A percentile compares a stretch with the other conserved stretches of the same genome.
Evolutionary conservation across 148 eudicot species (phyloP).

Genomic region (Nepenthes mirabilis): DNA sequence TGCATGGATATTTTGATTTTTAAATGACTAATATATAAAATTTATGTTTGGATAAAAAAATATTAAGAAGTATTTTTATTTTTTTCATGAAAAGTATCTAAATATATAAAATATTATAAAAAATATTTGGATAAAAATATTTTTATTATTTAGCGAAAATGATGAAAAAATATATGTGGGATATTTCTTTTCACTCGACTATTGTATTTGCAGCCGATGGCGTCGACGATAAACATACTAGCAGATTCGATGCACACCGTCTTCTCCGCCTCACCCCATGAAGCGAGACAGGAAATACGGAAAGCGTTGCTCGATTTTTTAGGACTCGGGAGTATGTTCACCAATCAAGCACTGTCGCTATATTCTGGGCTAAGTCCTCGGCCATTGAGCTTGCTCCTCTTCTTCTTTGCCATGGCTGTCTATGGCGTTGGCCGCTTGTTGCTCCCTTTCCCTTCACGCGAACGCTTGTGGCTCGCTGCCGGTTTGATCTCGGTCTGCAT

Average conservation of each 20-base stretch:
- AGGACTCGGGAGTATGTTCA: conserved; percentile 32
- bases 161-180: too few relatives aligned
- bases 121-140: too few relatives aligned
- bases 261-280: conserved; percentile 30
- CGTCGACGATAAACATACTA: conserved; percentile 38
- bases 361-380: conserved; percentile 31
- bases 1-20: too few relatives aligned
- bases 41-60: neutral
- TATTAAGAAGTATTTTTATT: neutral
- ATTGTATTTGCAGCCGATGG: conserved; percentile 27
- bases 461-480: conserved; percentile 21
- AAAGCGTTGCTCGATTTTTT: conserved; percentile 35
- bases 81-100: neutral
- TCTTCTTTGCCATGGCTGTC: conserved; percentile 42
- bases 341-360: conserved; percentile 26
- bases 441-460: conserved; percentile 37
- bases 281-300: conserved; percentile 41
- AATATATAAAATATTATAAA: too few relatives aligned
- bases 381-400: conserved; percentile 25
- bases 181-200: neutral
- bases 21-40: too few relatives aligned
- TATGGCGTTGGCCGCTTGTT: conserved; percentile 37
- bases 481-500: conserved; percentile 21
- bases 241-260: conserved; percentile 38
- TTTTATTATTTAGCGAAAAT: too few relatives aligned